phyloP scores from a whole-genome alignment of 1,284 basidiomycete species.

The Ceratobasidium sp. region DNA sequence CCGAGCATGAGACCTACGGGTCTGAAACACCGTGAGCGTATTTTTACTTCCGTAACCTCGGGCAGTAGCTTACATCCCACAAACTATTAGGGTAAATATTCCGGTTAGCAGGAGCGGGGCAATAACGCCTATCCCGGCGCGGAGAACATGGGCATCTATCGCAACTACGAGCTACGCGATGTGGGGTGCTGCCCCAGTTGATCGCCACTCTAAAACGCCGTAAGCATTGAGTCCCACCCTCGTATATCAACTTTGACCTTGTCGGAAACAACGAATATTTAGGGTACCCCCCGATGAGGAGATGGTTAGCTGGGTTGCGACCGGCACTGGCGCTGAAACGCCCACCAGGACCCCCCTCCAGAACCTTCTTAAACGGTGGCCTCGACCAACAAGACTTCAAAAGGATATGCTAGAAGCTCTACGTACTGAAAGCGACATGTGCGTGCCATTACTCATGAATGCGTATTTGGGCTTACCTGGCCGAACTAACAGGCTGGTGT shows the following conservation, averaged over 20 bases:
- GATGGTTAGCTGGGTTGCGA: not conserved
- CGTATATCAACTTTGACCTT: not conserved
- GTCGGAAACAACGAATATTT: not conserved
- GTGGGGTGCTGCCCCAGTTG: not conserved
- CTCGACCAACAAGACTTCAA: slow-evolving; percentile 19
- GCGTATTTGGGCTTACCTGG: not conserved
- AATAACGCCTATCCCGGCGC: not conserved
- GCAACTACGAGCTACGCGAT: not conserved
- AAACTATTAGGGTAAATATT: not conserved
- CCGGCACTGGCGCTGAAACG: not conserved
- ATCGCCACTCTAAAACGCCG: not conserved
- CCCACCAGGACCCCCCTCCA: slow-evolving; percentile 1
- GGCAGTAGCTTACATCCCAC: not conserved
- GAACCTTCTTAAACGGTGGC: slow-evolving; percentile 16
- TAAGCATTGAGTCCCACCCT: not conserved
- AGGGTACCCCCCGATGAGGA: not conserved
- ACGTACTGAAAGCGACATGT: slow-evolving; percentile 16
- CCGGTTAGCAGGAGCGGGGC: not conserved
- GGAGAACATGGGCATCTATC: slow-evolving; percentile 6
- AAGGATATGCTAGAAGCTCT: not conserved
- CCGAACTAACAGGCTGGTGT: slow-evolving; percentile 1
- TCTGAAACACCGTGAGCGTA: not conserved
- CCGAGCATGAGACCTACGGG: not conserved
- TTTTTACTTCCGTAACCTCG: not conserved
- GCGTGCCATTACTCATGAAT: not conserved